Conservation (phyloP, 2,329 filamentous ascomycete species). For the Colletotrichum gloeosporioides region DNA sequence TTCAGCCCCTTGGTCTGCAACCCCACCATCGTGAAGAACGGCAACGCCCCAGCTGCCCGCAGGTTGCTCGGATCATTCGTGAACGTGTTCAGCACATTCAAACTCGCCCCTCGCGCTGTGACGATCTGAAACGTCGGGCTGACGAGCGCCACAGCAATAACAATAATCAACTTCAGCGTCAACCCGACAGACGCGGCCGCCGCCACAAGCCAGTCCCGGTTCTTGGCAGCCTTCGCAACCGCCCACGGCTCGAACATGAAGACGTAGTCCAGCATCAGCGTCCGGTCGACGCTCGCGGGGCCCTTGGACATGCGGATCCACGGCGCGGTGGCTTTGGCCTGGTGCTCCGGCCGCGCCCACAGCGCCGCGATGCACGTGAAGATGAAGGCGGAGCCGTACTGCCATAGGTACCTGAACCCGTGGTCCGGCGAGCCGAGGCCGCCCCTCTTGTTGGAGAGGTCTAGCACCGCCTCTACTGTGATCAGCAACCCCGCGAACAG, state of each 20-base stretch:
- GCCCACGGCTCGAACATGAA: slow-evolving; percentile 33
- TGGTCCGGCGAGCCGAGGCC: slow-evolving; percentile 31
- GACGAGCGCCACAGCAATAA: slow-evolving; percentile 41
- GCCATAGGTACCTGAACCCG: slow-evolving; percentile 39
- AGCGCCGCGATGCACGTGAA: slow-evolving; percentile 35
- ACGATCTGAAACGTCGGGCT: slow-evolving; percentile 33
- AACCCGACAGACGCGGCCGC: slow-evolving; percentile 29
- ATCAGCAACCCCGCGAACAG: slow-evolving; percentile 32
- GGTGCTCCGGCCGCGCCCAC: slow-evolving; percentile 44
- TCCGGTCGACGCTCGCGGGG: slow-evolving; percentile 32
- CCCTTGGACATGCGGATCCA: slow-evolving; percentile 39
- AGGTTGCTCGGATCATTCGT: slow-evolving; percentile 29
- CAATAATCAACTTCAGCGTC: slow-evolving; percentile 36
- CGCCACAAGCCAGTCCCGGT: slow-evolving; percentile 39
- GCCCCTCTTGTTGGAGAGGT: slow-evolving; percentile 33
- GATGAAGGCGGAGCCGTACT: slow-evolving; percentile 38
- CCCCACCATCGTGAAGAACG: slow-evolving; percentile 37
- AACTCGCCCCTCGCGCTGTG: slow-evolving; percentile 24
- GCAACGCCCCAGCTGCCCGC: slow-evolving; percentile 28
- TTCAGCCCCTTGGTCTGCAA: slow-evolving; percentile 30
- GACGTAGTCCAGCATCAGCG: slow-evolving; percentile 41
- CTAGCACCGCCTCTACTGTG: slow-evolving; percentile 33
- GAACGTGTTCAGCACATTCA: slow-evolving; percentile 34
- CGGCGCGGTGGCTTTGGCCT: slow-evolving; percentile 40
- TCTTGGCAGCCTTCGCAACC: slow-evolving; percentile 32